Conservation (phyloP, 2,329 filamentous ascomycete species). For the Aureobasidium sp. region DNA sequence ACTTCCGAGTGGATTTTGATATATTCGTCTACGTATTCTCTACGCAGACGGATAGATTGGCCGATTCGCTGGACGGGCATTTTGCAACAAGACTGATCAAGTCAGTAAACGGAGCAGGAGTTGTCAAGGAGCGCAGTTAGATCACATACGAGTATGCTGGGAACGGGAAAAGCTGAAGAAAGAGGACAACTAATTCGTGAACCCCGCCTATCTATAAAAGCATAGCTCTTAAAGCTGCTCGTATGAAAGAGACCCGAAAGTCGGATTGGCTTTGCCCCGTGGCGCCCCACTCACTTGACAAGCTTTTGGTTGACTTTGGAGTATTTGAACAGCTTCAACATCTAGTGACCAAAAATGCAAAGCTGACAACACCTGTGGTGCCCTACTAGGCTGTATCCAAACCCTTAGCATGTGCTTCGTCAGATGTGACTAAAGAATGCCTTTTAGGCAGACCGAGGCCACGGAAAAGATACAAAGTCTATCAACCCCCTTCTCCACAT, state of each 20-base stretch:
- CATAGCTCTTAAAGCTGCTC: constrained; percentile 12
- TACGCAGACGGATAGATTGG: constrained; percentile 67
- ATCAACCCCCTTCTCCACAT: constrained; percentile 11
- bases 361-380: neutral
- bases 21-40: constrained; percentile 59
- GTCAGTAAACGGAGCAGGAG: neutral
- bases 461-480: constrained; percentile 3
- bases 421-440: neutral
- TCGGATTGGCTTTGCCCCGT: constrained; percentile 13
- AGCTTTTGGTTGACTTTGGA: neutral
- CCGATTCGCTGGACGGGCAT: constrained; percentile 46
- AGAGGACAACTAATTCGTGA: neutral
- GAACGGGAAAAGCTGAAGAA: neutral
- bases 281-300: constrained; percentile 11
- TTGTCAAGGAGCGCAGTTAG: neutral
- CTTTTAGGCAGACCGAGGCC: neutral
- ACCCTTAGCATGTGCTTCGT: neutral
- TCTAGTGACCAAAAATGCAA: too few relatives aligned
- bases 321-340: too few relatives aligned
- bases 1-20: constrained; percentile 66
- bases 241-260: constrained; percentile 12
- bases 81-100: neutral
- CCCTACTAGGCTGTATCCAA: neutral
- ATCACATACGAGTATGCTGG: constrained; percentile 8
- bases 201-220: constrained; percentile 13